Evolutionary conservation across 352 stramenopile genomes (phyloP).

Genomic region (Globisporangium ultimum): DNA sequence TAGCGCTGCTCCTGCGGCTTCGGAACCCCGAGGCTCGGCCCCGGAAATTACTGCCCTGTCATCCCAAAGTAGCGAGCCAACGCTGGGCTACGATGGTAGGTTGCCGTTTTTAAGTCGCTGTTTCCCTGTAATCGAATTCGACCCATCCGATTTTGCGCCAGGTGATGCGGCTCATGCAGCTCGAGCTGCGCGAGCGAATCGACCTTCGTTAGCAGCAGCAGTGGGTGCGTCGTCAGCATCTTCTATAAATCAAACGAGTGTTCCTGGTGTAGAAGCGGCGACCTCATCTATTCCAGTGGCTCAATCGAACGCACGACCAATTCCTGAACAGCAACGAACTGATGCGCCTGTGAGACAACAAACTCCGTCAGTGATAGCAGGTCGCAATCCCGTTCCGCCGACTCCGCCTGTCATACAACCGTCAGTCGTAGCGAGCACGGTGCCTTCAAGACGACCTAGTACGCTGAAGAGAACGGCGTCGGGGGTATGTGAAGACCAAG

Average conservation of each 20-base stretch:
- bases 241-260: neutral
- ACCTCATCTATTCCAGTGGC: neutral
- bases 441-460: neutral
- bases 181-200: neutral
- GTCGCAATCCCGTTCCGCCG: neutral
- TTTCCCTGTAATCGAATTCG: constrained; percentile 6
- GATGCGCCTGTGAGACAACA: neutral
- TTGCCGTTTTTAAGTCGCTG: constrained; percentile 1
- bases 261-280: neutral
- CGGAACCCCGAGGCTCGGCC: neutral
- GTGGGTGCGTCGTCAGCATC: neutral
- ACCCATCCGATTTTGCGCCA: constrained; percentile 5
- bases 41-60: neutral
- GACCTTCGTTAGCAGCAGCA: neutral
- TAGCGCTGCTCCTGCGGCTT: no score
- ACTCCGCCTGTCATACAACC: neutral
- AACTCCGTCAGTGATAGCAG: neutral
- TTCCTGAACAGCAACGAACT: neutral
- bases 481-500: constrained; percentile 1
- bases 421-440: neutral
- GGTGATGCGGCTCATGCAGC: neutral
- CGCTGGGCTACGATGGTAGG: neutral
- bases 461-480: constrained; percentile 4
- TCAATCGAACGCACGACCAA: neutral
- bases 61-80: neutral